Conservation (phyloP, 1,139 yeast genomes). For the Taiozyma sp. region DNA sequence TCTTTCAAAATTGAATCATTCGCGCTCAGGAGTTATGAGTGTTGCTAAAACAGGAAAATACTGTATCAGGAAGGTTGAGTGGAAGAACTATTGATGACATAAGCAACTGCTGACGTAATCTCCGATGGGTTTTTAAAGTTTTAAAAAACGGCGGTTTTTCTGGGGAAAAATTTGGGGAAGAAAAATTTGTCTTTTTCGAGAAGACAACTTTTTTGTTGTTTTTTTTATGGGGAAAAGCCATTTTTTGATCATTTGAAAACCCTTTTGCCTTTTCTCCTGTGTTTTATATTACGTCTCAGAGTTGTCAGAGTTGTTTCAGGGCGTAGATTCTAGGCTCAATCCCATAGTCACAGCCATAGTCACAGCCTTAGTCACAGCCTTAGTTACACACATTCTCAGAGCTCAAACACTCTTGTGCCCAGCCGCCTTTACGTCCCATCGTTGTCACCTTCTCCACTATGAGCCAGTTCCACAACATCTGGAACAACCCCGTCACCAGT, state of each 20-base stretch:
- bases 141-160: not conserved
- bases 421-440: not conserved
- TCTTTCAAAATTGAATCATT: not conserved
- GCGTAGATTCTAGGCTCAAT: too few relatives aligned
- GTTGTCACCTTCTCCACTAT: not conserved
- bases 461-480: conserved; percentile 14
- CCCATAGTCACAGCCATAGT: too few relatives aligned
- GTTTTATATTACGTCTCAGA: too few relatives aligned
- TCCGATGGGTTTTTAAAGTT: not conserved
- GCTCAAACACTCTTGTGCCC: too few relatives aligned
- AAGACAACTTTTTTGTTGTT: not conserved
- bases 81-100: too few relatives aligned
- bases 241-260: not conserved
- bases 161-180: not conserved
- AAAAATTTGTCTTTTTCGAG: not conserved
- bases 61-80: not conserved
- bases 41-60: not conserved
- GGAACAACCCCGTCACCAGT: conserved; percentile 6
- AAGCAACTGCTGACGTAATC: not conserved
- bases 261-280: not conserved
- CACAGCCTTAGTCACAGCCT: too few relatives aligned
- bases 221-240: not conserved
- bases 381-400: too few relatives aligned
- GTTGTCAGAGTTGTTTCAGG: too few relatives aligned
- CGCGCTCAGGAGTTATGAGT: not conserved